Evolutionary conservation across 805 yeast genomes (phyloP), one percentile per base, ranked within the genome.

Genomic region (Lachancea quebecensis): DNA sequence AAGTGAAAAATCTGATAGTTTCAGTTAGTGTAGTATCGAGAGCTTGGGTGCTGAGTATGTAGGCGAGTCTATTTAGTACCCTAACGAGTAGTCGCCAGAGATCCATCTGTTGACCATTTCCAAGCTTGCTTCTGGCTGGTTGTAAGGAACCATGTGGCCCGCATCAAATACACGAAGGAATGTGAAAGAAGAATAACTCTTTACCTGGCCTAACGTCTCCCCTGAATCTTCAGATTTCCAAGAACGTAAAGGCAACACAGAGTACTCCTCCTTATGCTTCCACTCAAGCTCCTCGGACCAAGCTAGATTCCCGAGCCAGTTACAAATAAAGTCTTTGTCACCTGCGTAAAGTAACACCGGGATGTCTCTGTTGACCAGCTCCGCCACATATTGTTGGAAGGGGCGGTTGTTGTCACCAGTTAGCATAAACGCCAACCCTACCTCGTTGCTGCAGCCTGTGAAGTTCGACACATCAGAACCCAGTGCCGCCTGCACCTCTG

Each of bases 311-410:
- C 96, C 96, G 52, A 88, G 72, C 93, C 96, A 88, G 70, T 88
- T 88, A 68, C 96, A 88, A 59, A 88, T 87, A 65, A 76, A 88
- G 65, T 88, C 96, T 66, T 88, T 85, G 64, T 88, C 95, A 59
- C 96, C 96, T n/a, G 96, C 96, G 56, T 88, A 89, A 50, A 87
- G 77, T 58, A 89, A 74, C 4, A 88, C 90, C 15, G 96, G 95
- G 39, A 87, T 59, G 21, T 77, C 82, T 47, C 73, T 65, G 57
- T 85, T 82, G 55, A 88, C 73, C 47, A 88, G 65, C 48, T 82
- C 83, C 10, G 82, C 70, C 38, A 90, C 82, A 46, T 73, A 80
- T 50, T 74, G 77, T 62, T 86, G 91, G 77, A 81, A 87, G 11
- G 95, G 95, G 63, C 81, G 81, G 69, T 82, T 76, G 73, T 84